Conservation (phyloP, 2,329 filamentous ascomycete species). For the Claviceps sp. region DNA sequence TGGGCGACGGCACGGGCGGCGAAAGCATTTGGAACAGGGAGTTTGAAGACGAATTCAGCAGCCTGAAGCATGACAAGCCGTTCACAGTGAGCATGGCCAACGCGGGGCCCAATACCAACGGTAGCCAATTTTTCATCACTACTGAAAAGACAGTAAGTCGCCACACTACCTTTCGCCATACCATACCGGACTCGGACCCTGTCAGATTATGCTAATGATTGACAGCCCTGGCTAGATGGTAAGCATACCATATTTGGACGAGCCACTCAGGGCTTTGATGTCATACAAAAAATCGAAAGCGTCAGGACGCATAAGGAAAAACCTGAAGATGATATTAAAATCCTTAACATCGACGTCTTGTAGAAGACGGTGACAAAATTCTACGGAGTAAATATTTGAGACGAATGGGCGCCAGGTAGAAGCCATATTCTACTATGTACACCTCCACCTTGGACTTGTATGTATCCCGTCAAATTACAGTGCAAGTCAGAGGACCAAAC, state of each 20-base stretch:
- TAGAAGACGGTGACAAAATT: constrained; percentile 16
- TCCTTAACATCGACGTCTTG: constrained; percentile 66
- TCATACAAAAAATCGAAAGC: constrained; percentile 94
- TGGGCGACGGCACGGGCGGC: constrained; percentile 81
- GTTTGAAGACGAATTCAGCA: constrained; percentile 90
- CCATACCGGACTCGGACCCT: constrained; percentile 1
- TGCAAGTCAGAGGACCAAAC: too few species aligned
- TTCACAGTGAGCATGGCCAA: constrained; percentile 98
- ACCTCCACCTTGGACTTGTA: too few species aligned
- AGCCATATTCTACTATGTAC: too few species aligned
- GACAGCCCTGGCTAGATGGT: constrained; percentile 75
- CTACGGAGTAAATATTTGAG: too few species aligned
- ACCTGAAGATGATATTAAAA: constrained; percentile 94
- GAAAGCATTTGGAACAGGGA: constrained; percentile 86
- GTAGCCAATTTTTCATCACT: constrained; percentile 95
- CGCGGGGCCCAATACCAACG: constrained; percentile 88
- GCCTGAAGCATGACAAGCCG: constrained; percentile 83
- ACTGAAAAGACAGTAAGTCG: constrained; percentile 76
- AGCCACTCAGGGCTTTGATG: constrained; percentile 79
- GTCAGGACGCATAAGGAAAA: constrained; percentile 77
- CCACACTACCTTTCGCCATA: background rate
- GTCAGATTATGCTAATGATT: constrained; percentile 5
- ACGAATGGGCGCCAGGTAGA: too few species aligned
- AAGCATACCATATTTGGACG: constrained; percentile 96
- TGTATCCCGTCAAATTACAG: too few species aligned